Conservation (phyloP, 495 filamentous ascomycete species). For the Mycothermus thermophilus region DNA sequence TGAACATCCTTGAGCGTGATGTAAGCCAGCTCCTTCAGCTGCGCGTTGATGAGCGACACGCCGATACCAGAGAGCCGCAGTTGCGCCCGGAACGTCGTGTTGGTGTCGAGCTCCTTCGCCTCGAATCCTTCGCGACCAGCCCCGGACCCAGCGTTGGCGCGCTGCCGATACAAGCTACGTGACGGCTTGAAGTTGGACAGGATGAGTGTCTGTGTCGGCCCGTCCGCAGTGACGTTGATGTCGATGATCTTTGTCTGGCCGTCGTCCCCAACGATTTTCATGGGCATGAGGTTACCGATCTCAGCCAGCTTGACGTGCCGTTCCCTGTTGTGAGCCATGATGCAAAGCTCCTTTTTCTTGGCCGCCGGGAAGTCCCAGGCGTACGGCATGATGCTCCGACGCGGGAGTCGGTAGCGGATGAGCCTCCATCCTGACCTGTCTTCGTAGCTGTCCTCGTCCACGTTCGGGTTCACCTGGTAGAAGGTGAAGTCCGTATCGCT, state of each 20-base stretch:
- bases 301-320: conserved; percentile 87
- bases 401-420: conserved; percentile 82
- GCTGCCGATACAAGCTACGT: conserved; percentile 89
- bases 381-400: conserved; percentile 97
- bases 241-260: conserved; percentile 71
- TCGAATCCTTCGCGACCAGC: conserved; percentile 58
- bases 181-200: conserved; percentile 89
- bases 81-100: conserved; percentile 76
- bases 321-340: conserved; percentile 65
- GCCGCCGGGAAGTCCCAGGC: conserved; percentile 97
- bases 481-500: conserved; percentile 93
- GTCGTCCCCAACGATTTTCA: conserved; percentile 54
- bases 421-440: conserved; percentile 77
- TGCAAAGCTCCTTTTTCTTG: conserved; percentile 84
- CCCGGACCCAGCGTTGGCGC: conserved; percentile 45
- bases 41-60: conserved; percentile 83
- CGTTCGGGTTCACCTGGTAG: conserved; percentile 60
- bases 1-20: conserved; percentile 87
- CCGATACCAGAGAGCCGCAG: conserved; percentile 81
- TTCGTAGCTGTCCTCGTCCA: conserved; percentile 71
- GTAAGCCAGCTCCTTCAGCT: conserved; percentile 84
- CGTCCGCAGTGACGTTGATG: conserved; percentile 87
- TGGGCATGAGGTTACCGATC: conserved; percentile 85
- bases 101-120: conserved; percentile 78
- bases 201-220: conserved; percentile 85